A percentile compares a stretch with the other conserved stretches of the same genome.
Evolutionary conservation across 225 moss, liverwort and hornwort genomes (phyloP).

Genomic region (Bryoerythrophyllum caledonicum): DNA sequence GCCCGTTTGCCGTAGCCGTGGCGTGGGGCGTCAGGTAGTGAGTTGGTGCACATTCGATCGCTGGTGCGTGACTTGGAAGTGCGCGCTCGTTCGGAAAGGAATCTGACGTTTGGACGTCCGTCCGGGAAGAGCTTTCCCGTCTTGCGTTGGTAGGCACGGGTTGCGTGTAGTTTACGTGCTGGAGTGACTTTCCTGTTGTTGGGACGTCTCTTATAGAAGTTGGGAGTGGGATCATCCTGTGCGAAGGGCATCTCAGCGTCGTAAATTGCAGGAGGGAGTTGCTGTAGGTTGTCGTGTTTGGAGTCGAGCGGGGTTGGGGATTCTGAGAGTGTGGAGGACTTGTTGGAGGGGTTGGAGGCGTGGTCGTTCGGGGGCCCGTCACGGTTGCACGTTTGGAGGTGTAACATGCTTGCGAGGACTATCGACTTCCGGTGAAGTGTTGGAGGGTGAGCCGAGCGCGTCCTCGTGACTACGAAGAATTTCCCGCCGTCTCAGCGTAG

Average conservation of each 20-base stretch:
- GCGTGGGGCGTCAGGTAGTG: background rate
- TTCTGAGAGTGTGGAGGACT: background rate
- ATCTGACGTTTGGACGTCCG: background rate
- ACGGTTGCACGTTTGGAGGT: background rate
- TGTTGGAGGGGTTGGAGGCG: background rate
- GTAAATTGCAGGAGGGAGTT: background rate
- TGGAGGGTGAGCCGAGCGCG: slow-evolving; percentile 1
- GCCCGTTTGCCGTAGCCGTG: background rate
- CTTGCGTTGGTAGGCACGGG: background rate
- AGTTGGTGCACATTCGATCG: background rate
- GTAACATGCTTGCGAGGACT: slow-evolving; percentile 25
- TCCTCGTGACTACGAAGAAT: slow-evolving; percentile 32
- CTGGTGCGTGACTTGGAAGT: background rate
- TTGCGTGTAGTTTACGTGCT: background rate
- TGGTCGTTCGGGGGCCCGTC: background rate
- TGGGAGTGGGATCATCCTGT: background rate
- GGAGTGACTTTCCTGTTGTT: background rate
- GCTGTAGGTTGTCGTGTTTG: background rate
- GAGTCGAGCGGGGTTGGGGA: background rate
- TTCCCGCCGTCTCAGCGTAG: slow-evolving; percentile 21
- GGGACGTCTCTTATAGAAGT: background rate
- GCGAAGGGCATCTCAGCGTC: no score
- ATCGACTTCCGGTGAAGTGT: slow-evolving; percentile 45
- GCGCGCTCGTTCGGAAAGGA: background rate
- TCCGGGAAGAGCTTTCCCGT: background rate